Percentiles rank a stretch among this genome's conserved stretches.
Evolutionary conservation across 83 land plant genomes (phyloP).

Genomic region (Picea engelmannii): DNA sequence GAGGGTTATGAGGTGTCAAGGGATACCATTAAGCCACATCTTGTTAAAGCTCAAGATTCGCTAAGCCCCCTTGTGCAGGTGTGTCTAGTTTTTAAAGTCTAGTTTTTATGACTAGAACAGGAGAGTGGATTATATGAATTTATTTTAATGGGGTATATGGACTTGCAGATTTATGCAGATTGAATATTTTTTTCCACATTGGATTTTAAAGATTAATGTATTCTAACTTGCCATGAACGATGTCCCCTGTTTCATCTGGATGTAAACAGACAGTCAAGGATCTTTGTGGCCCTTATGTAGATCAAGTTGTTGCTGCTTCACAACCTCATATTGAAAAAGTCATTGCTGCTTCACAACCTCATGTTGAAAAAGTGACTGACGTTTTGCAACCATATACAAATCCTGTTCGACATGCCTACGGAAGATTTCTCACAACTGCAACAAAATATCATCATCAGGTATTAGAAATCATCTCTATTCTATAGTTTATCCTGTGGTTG

Average conservation of each 20-base stretch:
- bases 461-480: not conserved
- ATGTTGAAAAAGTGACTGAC: conserved; percentile 55
- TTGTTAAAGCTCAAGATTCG: conserved; percentile 43
- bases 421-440: conserved; percentile 55
- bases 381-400: conserved; percentile 46
- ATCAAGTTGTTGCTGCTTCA: conserved; percentile 51
- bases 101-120: not conserved
- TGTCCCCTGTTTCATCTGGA: not conserved
- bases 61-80: conserved; percentile 64
- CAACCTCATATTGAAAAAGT: conserved; percentile 77
- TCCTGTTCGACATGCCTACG: conserved; percentile 37
- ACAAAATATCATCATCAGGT: conserved; percentile 63
- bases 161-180: not conserved
- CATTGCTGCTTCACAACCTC: conserved; percentile 53
- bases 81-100: not conserved
- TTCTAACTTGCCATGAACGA: no score
- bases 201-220: no score
- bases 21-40: conserved; percentile 29
- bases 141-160: not conserved
- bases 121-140: not conserved
- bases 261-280: conserved; percentile 50
- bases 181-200: not conserved
- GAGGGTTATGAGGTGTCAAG: conserved; percentile 41
- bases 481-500: not conserved
- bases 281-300: conserved; percentile 60